Evolutionary conservation across 257 asterid genomes (phyloP).

Genomic region (Lavandula angustifolia): DNA sequence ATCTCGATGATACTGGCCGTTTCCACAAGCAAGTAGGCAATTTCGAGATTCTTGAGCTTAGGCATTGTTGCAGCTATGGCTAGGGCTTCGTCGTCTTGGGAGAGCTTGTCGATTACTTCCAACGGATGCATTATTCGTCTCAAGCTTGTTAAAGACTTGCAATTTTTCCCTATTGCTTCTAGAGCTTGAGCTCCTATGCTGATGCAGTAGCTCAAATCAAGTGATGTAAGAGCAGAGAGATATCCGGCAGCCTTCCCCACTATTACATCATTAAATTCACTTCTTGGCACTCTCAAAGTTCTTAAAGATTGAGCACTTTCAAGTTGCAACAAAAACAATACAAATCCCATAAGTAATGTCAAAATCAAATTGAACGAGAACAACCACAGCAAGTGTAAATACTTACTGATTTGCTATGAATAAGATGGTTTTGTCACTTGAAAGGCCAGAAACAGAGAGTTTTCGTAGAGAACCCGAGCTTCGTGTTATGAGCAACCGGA

Average conservation of each 20-base stretch:
- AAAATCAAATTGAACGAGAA: conserved; percentile 2
- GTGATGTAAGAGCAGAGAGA: conserved; percentile 50
- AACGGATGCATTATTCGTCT: conserved; percentile 76
- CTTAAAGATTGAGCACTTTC: conserved; percentile 71
- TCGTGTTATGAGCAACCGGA: conserved; percentile 57
- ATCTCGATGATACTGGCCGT: conserved; percentile 60
- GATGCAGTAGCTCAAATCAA: conserved; percentile 83
- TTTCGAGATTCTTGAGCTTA: conserved; percentile 74
- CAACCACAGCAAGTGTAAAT: background rate
- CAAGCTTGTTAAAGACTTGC: conserved; percentile 58
- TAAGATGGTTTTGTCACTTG: conserved; percentile 50
- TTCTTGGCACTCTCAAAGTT: conserved; percentile 57
- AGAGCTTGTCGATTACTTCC: conserved; percentile 56
- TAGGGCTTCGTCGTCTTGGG: conserved; percentile 77
- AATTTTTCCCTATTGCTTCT: conserved; percentile 64
- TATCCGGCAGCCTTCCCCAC: conserved; percentile 46
- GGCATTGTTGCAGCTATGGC: conserved; percentile 82
- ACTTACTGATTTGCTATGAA: conserved; percentile 76
- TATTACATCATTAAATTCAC: conserved; percentile 52
- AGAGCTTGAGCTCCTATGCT: conserved; percentile 69
- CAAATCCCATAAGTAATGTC: background rate
- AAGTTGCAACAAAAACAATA: conserved; percentile 30
- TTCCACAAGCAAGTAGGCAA: conserved; percentile 66
- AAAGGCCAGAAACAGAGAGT: conserved; percentile 62
- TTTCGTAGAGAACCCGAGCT: conserved; percentile 69